A percentile compares a stretch with the other conserved stretches of the same genome.
Evolutionary conservation across 805 yeast genomes (phyloP).

Genomic region (Candida morakotiae): DNA sequence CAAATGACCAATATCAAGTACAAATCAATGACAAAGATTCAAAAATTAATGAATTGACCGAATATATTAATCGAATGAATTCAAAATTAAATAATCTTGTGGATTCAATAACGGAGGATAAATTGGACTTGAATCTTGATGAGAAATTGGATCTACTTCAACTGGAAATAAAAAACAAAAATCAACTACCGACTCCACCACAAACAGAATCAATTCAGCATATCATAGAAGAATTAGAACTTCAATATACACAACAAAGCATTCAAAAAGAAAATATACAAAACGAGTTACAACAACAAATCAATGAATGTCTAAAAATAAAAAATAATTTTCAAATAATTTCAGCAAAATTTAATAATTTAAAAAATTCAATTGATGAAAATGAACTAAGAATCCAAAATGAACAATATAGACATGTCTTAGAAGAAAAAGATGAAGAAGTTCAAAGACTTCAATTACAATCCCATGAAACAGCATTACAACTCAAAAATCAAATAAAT

Average conservation of each 20-base stretch:
- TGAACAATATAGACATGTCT: constrained; percentile 11
- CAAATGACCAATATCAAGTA: constrained; percentile 30
- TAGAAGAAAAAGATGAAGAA: constrained; percentile 14
- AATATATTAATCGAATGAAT: constrained; percentile 12
- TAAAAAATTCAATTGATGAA: constrained; percentile 11
- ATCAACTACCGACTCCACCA: constrained; percentile 6
- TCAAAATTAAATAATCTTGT: constrained; percentile 17
- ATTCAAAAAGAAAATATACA: constrained; percentile 17
- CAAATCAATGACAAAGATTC: constrained; percentile 27
- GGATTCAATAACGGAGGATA: constrained; percentile 15
- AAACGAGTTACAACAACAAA: constrained; percentile 17
- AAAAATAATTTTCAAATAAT: constrained; percentile 17
- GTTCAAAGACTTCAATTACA: too few species aligned
- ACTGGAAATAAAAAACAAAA: constrained; percentile 1
- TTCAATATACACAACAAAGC: constrained; percentile 18
- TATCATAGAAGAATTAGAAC: constrained; percentile 20
- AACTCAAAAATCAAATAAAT: constrained; percentile 10
- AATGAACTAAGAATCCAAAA: constrained; percentile 3
- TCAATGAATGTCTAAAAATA: constrained; percentile 18
- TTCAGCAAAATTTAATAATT: constrained; percentile 15
- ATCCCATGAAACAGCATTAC: constrained; percentile 14
- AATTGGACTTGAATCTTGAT: constrained; percentile 18
- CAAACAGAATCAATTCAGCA: constrained; percentile 11
- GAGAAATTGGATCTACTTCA: constrained; percentile 17
- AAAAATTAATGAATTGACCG: constrained; percentile 12